Percentiles rank a stretch among this genome's conserved stretches.
phyloP scores from a whole-genome alignment of 305 asterid species.

The Fraxinus baroniana region DNA sequence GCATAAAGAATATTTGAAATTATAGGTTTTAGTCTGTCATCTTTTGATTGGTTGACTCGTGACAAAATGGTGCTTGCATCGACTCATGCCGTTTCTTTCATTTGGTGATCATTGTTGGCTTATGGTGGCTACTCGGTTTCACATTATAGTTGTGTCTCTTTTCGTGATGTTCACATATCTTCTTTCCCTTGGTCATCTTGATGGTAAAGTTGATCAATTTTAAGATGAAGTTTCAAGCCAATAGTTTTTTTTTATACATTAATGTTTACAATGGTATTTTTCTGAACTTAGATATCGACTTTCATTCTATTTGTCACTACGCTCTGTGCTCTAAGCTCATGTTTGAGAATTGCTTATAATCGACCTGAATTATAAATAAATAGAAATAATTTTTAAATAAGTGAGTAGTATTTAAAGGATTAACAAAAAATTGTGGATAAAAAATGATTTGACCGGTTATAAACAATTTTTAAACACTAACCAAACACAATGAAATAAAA shows the following conservation, averaged over 20 bases:
- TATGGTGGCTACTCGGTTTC: neutral
- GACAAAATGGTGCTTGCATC: neutral
- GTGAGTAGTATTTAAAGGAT: no score
- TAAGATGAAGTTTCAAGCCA: neutral
- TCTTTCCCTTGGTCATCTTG: neutral
- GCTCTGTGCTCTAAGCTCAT: neutral
- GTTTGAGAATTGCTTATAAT: neutral
- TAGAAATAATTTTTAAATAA: no score
- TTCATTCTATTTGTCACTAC: neutral
- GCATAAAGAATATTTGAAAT: neutral
- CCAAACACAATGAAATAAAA: neutral
- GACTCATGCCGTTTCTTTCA: neutral
- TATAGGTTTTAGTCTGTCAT: neutral
- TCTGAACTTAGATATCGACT: neutral
- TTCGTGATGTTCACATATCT: neutral
- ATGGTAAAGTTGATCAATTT: neutral
- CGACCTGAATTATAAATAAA: neutral
- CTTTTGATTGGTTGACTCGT: neutral
- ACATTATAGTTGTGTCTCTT: neutral
- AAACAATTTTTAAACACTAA: no score
- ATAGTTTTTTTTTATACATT: no score
- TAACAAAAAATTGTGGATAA: no score
- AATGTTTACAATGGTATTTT: neutral
- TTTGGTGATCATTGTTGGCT: neutral
- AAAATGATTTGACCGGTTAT: neutral